These are phyloP conservation scores for Metrosideros polymorpha DNA, from an alignment of 441 rosid genomes.

Conservation along the genomic window DNA sequence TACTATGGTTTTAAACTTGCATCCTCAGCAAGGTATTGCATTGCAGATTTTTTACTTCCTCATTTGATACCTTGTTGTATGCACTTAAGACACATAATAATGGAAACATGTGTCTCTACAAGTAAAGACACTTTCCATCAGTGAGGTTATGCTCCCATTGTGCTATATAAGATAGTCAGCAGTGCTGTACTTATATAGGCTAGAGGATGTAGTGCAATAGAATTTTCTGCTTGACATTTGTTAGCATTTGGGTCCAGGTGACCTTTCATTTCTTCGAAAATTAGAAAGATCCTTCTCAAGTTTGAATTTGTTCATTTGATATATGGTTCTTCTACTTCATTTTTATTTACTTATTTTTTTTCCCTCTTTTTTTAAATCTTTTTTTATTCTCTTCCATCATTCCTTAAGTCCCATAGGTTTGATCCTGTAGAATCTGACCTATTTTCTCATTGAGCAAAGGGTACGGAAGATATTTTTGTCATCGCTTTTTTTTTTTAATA, in stretches of 20 bases:
- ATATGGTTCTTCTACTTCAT: too few species aligned
- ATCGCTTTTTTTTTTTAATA: background rate
- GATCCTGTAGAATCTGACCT: too few species aligned
- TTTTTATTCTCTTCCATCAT: too few species aligned
- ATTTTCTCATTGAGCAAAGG: too few species aligned
- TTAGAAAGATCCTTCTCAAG: too few species aligned
- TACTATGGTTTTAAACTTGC: conserved; percentile 95
- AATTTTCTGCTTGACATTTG: background rate
- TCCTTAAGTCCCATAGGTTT: too few species aligned
- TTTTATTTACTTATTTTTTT: too few species aligned
- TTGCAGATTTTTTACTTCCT: background rate
- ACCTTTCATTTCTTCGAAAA: too few species aligned
- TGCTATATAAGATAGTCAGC: background rate
- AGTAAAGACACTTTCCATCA: background rate
- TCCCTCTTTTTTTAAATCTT: too few species aligned
- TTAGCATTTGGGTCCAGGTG: background rate
- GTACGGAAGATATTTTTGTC: too few species aligned
- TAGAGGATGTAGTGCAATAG: background rate
- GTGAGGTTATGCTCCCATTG: background rate
- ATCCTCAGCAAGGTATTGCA: conserved; percentile 64
- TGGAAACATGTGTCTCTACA: background rate
- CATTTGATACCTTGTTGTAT: background rate
- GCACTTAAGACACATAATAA: background rate
- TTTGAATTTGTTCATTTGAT: too few species aligned
- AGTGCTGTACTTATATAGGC: background rate